A percentile compares a stretch with the other conserved stretches of the same genome.
These are phyloP conservation scores for Cordyceps farinosa DNA, from an alignment of 2,329 filamentous ascomycete genomes.

Conservation along the genomic window DNA sequence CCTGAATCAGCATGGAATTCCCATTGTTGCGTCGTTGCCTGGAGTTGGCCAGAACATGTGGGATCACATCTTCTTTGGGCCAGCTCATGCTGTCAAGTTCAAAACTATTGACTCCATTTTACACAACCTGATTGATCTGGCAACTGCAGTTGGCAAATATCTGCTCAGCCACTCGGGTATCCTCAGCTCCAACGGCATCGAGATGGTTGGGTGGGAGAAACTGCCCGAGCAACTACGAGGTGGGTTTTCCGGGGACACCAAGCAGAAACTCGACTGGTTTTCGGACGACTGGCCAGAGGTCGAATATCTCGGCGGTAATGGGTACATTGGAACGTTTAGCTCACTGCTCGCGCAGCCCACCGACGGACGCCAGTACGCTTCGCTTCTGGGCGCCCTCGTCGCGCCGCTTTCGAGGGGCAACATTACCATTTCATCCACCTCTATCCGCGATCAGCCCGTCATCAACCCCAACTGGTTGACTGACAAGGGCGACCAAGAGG, in stretches of 20 bases:
- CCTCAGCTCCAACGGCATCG: background rate
- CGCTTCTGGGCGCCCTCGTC: conserved; percentile 28
- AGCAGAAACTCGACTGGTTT: background rate
- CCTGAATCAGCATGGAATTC: conserved; percentile 39
- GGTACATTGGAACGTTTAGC: background rate
- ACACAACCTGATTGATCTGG: background rate
- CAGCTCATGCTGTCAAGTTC: conserved; percentile 15
- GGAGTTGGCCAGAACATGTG: conserved; percentile 8
- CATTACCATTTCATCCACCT: conserved; percentile 35
- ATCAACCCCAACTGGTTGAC: conserved; percentile 45
- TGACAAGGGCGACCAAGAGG: conserved; percentile 38
- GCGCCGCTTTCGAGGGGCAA: conserved; percentile 37
- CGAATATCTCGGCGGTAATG: background rate
- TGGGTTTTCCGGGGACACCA: background rate
- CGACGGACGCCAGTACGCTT: conserved; percentile 18
- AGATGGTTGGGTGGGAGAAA: conserved; percentile 10
- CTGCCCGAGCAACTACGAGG: background rate
- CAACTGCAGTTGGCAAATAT: background rate
- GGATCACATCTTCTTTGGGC: conserved; percentile 17
- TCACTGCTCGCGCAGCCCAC: background rate
- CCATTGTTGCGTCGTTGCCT: conserved; percentile 18
- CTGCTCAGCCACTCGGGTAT: background rate
- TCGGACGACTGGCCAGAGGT: conserved; percentile 14
- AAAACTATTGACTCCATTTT: background rate
- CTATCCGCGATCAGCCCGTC: conserved; percentile 33